Percentiles rank a stretch among this genome's conserved stretches.
These are phyloP conservation scores for Ceratobasidium sp. DNA, from an alignment of 1,284 basidiomycete species.

Conservation along the genomic window DNA sequence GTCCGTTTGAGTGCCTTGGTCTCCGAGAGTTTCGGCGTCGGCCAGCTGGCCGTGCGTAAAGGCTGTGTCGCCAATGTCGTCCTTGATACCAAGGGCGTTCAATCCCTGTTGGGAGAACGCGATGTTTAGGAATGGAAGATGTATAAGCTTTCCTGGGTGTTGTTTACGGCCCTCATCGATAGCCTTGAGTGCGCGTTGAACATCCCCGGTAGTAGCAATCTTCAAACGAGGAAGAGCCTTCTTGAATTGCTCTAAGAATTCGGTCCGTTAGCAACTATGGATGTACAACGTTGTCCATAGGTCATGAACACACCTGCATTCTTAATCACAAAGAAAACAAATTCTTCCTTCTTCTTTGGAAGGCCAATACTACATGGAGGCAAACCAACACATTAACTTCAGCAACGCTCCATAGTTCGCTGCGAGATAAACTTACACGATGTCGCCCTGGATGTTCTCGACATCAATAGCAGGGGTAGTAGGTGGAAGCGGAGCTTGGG, in stretches of 20 bases:
- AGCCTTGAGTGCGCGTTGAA: neutral
- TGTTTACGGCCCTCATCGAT: neutral
- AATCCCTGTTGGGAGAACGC: conserved; percentile 42
- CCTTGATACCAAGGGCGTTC: conserved; percentile 49
- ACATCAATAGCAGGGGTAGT: conserved; percentile 43
- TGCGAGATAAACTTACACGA: conserved; percentile 40
- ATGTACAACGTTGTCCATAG: no score
- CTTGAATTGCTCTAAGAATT: conserved; percentile 11
- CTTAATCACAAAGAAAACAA: conserved; percentile 17
- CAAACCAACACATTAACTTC: neutral
- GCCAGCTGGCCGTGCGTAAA: conserved; percentile 51
- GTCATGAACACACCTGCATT: neutral
- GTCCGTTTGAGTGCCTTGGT: conserved; percentile 44
- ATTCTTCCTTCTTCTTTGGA: conserved; percentile 33
- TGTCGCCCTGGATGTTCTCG: conserved; percentile 45
- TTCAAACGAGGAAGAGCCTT: neutral
- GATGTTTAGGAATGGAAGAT: conserved; percentile 43
- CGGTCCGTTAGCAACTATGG: neutral
- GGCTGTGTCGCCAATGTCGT: conserved; percentile 49
- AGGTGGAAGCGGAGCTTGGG: conserved; percentile 43
- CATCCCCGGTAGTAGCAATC: neutral
- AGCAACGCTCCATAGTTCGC: neutral
- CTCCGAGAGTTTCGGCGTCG: conserved; percentile 48
- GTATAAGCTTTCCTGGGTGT: neutral
- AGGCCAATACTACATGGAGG: neutral